Conservation (phyloP, 2,329 filamentous ascomycete species). For the Leptographium radiaticola region DNA sequence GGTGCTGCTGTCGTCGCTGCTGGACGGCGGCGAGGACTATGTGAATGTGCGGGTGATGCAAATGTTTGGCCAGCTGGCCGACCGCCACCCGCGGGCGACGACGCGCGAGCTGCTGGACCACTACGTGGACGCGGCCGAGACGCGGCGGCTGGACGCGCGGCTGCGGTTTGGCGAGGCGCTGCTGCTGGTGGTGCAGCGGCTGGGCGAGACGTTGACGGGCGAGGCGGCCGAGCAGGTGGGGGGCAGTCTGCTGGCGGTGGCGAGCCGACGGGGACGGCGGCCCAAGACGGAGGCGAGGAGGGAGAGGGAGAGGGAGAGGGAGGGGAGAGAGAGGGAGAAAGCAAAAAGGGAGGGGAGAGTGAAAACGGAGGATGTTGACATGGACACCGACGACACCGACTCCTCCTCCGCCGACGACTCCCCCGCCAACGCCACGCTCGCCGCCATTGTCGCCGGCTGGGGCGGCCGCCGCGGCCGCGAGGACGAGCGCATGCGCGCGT, state of each 20-base stretch:
- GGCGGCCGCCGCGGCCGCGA: conserved; percentile 51
- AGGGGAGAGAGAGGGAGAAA: conserved; percentile 28
- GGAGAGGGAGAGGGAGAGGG: conserved; percentile 32
- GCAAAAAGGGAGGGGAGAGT: conserved; percentile 38
- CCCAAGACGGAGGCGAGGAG: conserved; percentile 46
- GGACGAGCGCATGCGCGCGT: conserved; percentile 56
- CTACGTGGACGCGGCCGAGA: conserved; percentile 52
- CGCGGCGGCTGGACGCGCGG: conserved; percentile 45
- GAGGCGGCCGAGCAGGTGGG: conserved; percentile 37
- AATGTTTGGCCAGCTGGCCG: conserved; percentile 47
- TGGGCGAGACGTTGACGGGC: conserved; percentile 42
- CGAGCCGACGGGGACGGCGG: conserved; percentile 48
- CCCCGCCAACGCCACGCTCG: conserved; percentile 32
- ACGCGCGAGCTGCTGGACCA: conserved; percentile 50
- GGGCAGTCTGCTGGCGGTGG: conserved; percentile 48
- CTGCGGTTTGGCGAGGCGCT: conserved; percentile 58
- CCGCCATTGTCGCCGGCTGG: conserved; percentile 54
- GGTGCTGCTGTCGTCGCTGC: conserved; percentile 48
- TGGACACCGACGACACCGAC: conserved; percentile 29
- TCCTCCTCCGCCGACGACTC: too few relatives aligned
- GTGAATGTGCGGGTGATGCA: conserved; percentile 57
- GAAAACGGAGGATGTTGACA: conserved; percentile 41
- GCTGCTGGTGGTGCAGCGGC: conserved; percentile 47
- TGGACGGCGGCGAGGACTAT: conserved; percentile 57
- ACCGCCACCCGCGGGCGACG: conserved; percentile 48